Conservation (phyloP, 805 yeast species). For the Cyberlindnera veronae region DNA sequence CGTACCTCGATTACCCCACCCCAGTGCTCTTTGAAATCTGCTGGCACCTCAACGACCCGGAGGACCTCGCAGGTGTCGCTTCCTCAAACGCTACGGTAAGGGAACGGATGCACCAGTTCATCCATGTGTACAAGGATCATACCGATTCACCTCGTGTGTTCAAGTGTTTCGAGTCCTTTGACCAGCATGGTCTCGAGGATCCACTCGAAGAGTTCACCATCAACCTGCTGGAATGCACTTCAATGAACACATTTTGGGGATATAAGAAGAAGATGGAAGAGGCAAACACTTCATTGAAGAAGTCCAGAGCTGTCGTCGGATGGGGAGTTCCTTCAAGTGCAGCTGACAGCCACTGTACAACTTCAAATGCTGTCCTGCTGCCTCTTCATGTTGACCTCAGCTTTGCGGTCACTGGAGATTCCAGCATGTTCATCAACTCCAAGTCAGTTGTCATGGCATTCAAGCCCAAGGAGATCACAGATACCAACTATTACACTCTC, state of each 20-base stretch:
- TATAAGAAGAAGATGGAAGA: neutral
- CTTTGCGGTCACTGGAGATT: neutral
- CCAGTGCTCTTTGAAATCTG: conserved; percentile 5
- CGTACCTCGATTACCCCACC: conserved; percentile 3
- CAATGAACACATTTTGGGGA: neutral
- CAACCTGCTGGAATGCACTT: neutral
- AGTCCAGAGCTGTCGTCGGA: neutral
- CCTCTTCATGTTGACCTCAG: neutral
- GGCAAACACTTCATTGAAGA: neutral
- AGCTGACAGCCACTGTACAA: too few relatives aligned
- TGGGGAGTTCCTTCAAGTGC: too few relatives aligned
- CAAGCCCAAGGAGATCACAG: too few relatives aligned
- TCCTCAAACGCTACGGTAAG: neutral
- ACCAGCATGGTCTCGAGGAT: neutral
- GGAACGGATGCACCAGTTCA: neutral
- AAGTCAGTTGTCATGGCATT: neutral
- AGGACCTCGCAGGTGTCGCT: neutral
- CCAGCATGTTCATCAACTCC: neutral
- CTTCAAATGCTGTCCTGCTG: neutral
- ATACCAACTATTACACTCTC: neutral
- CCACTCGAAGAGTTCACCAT: conserved; percentile 1
- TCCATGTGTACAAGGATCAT: neutral
- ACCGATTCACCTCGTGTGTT: neutral
- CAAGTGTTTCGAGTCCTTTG: neutral
- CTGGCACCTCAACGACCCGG: conserved; percentile 1